These are phyloP conservation scores for Vigna trinervia DNA, from an alignment of 306 rosid species.

Conservation along the genomic window DNA sequence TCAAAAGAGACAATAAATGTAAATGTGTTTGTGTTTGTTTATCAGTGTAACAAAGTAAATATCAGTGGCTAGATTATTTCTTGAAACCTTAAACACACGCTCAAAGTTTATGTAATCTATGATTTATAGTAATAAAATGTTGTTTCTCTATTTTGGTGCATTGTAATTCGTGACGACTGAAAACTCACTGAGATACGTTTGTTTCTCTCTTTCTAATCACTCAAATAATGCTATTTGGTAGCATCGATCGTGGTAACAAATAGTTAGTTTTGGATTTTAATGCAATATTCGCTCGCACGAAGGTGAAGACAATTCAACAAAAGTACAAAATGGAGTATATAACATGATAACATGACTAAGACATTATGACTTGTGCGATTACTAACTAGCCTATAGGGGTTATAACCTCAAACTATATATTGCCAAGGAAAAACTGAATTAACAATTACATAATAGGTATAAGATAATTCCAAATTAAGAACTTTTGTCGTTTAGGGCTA, in stretches of 20 bases:
- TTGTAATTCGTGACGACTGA: background rate
- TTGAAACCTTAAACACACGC: too few relatives aligned
- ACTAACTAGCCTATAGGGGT: constrained; percentile 23
- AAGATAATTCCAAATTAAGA: constrained; percentile 51
- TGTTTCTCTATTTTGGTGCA: background rate
- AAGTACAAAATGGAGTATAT: constrained; percentile 36
- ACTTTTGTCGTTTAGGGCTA: constrained; percentile 55
- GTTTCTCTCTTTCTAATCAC: background rate
- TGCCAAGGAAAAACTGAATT: constrained; percentile 34
- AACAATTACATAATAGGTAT: constrained; percentile 30
- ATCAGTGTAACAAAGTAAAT: background rate
- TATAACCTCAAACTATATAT: constrained; percentile 18
- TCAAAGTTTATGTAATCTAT: background rate
- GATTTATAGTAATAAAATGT: background rate
- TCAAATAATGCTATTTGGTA: background rate
- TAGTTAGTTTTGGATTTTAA: background rate
- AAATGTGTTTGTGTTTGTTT: constrained; percentile 1
- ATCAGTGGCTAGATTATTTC: background rate
- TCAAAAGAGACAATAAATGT: too few relatives aligned
- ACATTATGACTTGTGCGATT: constrained; percentile 24
- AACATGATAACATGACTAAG: constrained; percentile 1
- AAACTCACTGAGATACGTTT: background rate
- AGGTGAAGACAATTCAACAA: constrained; percentile 1
- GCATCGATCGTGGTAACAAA: background rate
- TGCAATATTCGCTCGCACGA: background rate